Base-by-base conservation (phyloP, 306 rosid genomes). In the Prunus mira region DNA sequence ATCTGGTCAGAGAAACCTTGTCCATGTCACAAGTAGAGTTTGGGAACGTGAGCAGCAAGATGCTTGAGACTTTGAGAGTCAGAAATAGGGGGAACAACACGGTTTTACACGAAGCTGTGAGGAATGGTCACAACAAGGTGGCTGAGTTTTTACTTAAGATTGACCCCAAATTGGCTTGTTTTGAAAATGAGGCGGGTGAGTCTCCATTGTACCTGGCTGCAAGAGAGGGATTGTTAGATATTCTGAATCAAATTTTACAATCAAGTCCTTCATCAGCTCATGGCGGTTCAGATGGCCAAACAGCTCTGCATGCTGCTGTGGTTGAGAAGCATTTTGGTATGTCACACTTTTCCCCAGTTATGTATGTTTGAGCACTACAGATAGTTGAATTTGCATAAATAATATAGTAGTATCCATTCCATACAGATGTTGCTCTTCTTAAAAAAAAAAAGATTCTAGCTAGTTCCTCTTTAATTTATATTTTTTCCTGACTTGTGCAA, bases 291-390 rank as follows among this genome's bases (percentile, higher is more conserved):
- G 50, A 30, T 8, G 75, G 64, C 51, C 12, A 30, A 71, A 71
- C 75, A 5, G 75, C 75, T 19, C 22, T 71, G 51, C 75, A 71
- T 71, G 30, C 51, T 12, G 75, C 75, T n/a, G 64, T 71, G 6
- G n/a, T 71, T 71, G 64, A 56, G 65, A 54, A 32, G 43, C 49
- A 52, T 71, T 71, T 24, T 38, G 63, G 75, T 52, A 51, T 30
- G 41, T 34, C 41, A 34, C 9, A 34, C 41, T 34, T 34, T 34
- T 5, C 8, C 41, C 38, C 6, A 32, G 6, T 5, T 32, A 32
- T 32, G 5, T 4, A 32, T 4, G 13, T 32, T 32, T 32, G 38
- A 32, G 38, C 38, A 0, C 15, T 12, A 47, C 15, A 10, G 51
- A 13, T 3, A 47, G 1, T 47, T 46, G 50, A 46, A 46, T 46